Evolutionary conservation across 805 yeast species (phyloP).

Genomic region (Teunomyces stri): DNA sequence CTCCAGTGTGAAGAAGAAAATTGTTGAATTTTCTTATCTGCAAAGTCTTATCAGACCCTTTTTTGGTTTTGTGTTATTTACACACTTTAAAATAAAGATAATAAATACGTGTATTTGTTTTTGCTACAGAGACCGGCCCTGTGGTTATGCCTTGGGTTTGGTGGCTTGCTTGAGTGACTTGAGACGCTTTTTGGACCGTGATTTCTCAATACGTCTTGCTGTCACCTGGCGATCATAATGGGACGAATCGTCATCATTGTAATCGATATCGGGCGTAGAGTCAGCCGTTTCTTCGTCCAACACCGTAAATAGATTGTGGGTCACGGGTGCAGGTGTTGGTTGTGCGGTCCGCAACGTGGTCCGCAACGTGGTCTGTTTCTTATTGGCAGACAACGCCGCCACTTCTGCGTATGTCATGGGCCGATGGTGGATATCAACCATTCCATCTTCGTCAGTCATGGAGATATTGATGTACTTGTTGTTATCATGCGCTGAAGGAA

Average conservation of each 20-base stretch:
- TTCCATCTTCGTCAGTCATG: slow-evolving; percentile 31
- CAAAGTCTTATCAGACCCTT: neutral
- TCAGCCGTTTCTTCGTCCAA: slow-evolving; percentile 13
- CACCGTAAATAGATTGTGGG: slow-evolving; percentile 15
- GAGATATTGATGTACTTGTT: slow-evolving; percentile 30
- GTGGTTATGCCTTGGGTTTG: neutral
- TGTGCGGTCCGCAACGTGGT: neutral
- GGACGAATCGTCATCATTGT: slow-evolving; percentile 6
- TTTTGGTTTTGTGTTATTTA: neutral
- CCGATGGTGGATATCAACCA: slow-evolving; percentile 35
- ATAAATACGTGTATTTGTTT: neutral
- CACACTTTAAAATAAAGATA: neutral
- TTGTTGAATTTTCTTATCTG: neutral
- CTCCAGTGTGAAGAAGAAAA: slow-evolving; percentile 10
- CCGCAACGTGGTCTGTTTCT: slow-evolving; percentile 1
- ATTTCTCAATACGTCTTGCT: neutral
- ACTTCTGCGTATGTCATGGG: slow-evolving; percentile 46
- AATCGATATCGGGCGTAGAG: slow-evolving; percentile 9
- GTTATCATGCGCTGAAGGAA: slow-evolving; percentile 25
- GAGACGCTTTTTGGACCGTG: neutral
- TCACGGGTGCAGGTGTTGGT: slow-evolving; percentile 10
- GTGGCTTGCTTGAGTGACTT: neutral
- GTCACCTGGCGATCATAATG: neutral
- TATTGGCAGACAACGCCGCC: slow-evolving; percentile 19
- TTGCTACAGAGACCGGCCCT: neutral